Base-by-base conservation (phyloP, 306 rosid species). In the Vigna trinervia region DNA sequence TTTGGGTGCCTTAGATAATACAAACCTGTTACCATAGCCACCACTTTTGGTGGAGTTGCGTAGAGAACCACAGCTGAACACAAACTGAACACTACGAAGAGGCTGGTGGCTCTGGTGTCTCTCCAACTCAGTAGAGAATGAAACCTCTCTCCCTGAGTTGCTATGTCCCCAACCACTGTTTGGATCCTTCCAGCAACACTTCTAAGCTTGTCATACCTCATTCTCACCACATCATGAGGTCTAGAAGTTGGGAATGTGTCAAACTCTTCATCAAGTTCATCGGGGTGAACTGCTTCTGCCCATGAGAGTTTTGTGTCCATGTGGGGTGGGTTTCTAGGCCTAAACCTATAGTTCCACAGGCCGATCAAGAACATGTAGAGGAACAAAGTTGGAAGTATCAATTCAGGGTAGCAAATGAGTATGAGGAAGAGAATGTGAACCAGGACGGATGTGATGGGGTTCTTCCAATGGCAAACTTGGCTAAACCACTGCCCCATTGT, bases 351-450 rank as follows among this genome's bases (percentile, higher is more conserved):
- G 88, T 95, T 95, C 99, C 99, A 95, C 71, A 95, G 75, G 14
- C 99, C 97, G 4, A 92, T 95, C 69, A 95, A 85, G 86, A 92
- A 90, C 99, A 95, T 90, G 92, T 95, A 95, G 54, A 95, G 90
- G 48, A 92, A 95, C 14, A 87, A 3, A 12, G 99, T 95, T 26
- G 97, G 99, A 45, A 95, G 96, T 14, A 92, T 89, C 88, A 95
- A 78, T 73, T 95, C 99, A 5, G 97, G 99, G 70, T 90, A 92
- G 83, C 92, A 88, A 64, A 92, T 80, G 74, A 95, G 57, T 77
- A 95, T 95, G 20, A 95, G 86, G 75, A 89, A 90, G 3, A 95
- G 83, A 23, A 95, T 77, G 78, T 95, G 97, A 67, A 92, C 96
- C 14, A 92, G 88, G 46, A 92, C 79, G 0, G 99, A 84, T 8